Evolutionary conservation across 2,329 filamentous ascomycete species (phyloP).

Genomic region (Cladosporium velox): DNA sequence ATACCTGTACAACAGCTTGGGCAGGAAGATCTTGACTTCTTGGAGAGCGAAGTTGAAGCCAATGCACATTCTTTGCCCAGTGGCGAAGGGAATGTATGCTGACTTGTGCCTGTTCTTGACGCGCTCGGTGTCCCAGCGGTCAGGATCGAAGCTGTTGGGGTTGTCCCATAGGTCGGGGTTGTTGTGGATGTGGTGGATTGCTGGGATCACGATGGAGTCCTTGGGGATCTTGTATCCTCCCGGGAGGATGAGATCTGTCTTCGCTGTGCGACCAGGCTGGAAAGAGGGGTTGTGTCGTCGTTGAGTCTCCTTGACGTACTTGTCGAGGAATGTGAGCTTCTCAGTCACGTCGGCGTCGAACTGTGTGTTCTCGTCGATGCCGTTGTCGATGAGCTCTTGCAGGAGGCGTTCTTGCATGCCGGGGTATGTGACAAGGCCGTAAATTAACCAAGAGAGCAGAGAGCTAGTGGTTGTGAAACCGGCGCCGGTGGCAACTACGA

Average conservation of each 20-base stretch:
- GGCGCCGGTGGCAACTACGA: constrained; percentile 58
- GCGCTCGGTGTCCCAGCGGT: constrained; percentile 59
- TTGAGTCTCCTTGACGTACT: constrained; percentile 63
- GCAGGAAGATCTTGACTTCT: constrained; percentile 61
- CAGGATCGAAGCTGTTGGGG: constrained; percentile 59
- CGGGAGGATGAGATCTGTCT: constrained; percentile 58
- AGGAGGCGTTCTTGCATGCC: constrained; percentile 60
- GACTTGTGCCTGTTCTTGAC: constrained; percentile 56
- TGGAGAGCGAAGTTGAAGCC: constrained; percentile 66
- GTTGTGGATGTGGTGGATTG: constrained; percentile 49
- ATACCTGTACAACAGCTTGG: constrained; percentile 62
- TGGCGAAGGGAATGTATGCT: constrained; percentile 61
- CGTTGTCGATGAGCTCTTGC: constrained; percentile 55
- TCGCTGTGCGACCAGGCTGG: constrained; percentile 61
- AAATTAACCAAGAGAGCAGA: constrained; percentile 61
- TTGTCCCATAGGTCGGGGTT: constrained; percentile 61
- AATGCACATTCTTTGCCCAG: constrained; percentile 60
- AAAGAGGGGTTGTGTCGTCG: constrained; percentile 60
- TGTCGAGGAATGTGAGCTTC: constrained; percentile 56
- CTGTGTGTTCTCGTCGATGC: constrained; percentile 38
- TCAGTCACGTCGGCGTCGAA: constrained; percentile 42
- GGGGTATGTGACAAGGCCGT: constrained; percentile 54
- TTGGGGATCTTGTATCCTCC: constrained; percentile 60
- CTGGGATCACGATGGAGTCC: constrained; percentile 56
- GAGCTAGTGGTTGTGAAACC: constrained; percentile 64